phyloP scores from a whole-genome alignment of 192 early-diverging fungal genomes.

The Lobulomyces angularis region DNA sequence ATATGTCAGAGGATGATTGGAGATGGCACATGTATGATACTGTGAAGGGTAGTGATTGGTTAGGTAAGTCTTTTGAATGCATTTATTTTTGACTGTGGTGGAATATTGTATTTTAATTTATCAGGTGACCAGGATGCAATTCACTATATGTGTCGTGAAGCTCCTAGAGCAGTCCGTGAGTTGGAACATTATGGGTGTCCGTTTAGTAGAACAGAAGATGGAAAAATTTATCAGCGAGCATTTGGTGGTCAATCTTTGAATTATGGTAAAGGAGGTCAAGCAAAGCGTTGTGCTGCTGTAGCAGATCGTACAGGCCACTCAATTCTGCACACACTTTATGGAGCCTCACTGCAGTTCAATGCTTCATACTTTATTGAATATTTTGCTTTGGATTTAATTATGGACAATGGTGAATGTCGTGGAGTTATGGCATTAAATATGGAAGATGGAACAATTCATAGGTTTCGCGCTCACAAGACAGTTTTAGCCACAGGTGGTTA shows the following conservation, averaged over 20 bases:
- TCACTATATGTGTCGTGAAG: slow-evolving; percentile 99
- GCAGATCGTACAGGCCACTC: slow-evolving; percentile 98
- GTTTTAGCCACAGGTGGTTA: slow-evolving; percentile 98
- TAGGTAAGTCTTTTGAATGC: slow-evolving; percentile 38
- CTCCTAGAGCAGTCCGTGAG: slow-evolving; percentile 87
- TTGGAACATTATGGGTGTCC: slow-evolving; percentile 97
- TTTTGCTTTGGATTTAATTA: slow-evolving; percentile 96
- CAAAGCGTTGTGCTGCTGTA: slow-evolving; percentile 92
- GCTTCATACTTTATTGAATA: slow-evolving; percentile 98
- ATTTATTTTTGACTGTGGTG: neutral
- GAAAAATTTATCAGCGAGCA: slow-evolving; percentile 97
- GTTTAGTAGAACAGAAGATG: slow-evolving; percentile 94
- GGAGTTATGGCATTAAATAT: slow-evolving; percentile 93
- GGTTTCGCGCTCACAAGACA: slow-evolving; percentile 94
- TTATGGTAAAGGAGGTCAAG: slow-evolving; percentile 93
- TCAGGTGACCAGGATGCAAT: slow-evolving; percentile 92
- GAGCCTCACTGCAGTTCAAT: slow-evolving; percentile 88
- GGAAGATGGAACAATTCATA: slow-evolving; percentile 97
- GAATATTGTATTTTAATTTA: slow-evolving; percentile 3
- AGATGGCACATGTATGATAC: slow-evolving; percentile 99
- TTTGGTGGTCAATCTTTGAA: slow-evolving; percentile 96
- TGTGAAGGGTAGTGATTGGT: slow-evolving; percentile 97
- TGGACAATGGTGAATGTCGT: slow-evolving; percentile 95
- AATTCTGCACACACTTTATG: slow-evolving; percentile 94
- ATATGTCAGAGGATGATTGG: slow-evolving; percentile 99